Evolutionary conservation across 2,329 filamentous ascomycete species (phyloP).

Genomic region (Monilinia fructigena): DNA sequence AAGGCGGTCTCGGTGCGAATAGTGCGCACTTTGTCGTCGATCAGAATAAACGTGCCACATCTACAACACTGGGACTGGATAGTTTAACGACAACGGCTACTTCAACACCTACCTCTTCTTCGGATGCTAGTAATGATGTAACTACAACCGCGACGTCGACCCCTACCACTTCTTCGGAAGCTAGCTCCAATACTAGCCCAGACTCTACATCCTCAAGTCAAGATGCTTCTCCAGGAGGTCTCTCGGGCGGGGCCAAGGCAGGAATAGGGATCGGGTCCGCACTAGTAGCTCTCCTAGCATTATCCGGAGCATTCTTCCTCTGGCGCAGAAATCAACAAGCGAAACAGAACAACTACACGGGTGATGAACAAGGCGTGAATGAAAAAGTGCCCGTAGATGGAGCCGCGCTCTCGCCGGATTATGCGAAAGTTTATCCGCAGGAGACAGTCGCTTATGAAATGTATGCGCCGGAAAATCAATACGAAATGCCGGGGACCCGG

Average conservation of each 20-base stretch:
- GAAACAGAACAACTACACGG: neutral
- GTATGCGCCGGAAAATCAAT: slow-evolving; percentile 9
- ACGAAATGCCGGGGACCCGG: neutral
- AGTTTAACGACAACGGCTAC: neutral
- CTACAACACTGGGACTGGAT: slow-evolving; percentile 4
- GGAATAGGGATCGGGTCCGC: slow-evolving; percentile 4
- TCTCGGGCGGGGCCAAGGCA: slow-evolving; percentile 11
- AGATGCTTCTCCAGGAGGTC: neutral
- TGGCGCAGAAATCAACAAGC: slow-evolving; percentile 5
- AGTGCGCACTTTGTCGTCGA: slow-evolving; percentile 23
- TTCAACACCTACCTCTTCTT: neutral
- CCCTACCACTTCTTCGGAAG: neutral
- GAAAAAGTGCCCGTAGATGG: neutral
- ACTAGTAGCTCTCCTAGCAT: neutral
- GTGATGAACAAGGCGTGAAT: neutral
- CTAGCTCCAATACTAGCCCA: neutral
- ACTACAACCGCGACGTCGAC: neutral
- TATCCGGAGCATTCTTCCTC: slow-evolving; percentile 5
- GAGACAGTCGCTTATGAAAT: neutral
- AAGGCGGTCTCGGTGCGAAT: slow-evolving; percentile 26
- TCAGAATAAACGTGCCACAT: slow-evolving; percentile 4
- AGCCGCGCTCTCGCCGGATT: neutral
- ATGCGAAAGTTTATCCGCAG: neutral
- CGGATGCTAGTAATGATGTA: neutral
- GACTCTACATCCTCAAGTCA: slow-evolving; percentile 1